A percentile compares a stretch with the other conserved stretches of the same genome.
Evolutionary conservation across 2,329 filamentous ascomycete species (phyloP).

Genomic region (Aspergillus pseudoterreus): DNA sequence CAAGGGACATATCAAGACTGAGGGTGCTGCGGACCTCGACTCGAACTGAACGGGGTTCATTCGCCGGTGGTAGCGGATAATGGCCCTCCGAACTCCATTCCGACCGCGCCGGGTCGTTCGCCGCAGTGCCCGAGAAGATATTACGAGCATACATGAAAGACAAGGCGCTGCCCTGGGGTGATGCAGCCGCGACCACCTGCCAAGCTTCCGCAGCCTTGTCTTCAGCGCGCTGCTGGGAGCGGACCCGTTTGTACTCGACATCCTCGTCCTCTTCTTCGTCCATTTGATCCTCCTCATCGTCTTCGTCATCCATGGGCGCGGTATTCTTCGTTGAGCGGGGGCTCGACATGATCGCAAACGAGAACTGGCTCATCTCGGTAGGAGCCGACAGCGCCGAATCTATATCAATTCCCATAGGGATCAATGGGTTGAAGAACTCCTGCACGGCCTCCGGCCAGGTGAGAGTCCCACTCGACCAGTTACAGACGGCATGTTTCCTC

Average conservation of each 20-base stretch:
- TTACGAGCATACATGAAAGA: constrained; percentile 34
- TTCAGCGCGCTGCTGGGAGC: constrained; percentile 16
- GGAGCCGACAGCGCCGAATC: constrained; percentile 16
- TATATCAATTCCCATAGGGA: constrained; percentile 20
- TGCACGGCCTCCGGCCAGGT: constrained; percentile 29
- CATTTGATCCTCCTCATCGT: constrained; percentile 22
- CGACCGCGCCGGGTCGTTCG: constrained; percentile 30
- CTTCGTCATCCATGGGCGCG: not conserved
- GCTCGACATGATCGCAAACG: constrained; percentile 30
- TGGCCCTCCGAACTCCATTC: constrained; percentile 42
- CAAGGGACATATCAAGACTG: constrained; percentile 24
- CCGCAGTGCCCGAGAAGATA: constrained; percentile 33
- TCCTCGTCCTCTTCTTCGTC: constrained; percentile 20
- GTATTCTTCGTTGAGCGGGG: constrained; percentile 16
- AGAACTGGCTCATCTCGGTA: constrained; percentile 27
- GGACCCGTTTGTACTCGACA: constrained; percentile 11
- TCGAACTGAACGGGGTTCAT: constrained; percentile 30
- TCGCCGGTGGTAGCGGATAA: constrained; percentile 26
- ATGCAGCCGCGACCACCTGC: constrained; percentile 27
- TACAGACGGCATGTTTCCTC: constrained; percentile 28
- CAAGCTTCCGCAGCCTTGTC: constrained; percentile 30
- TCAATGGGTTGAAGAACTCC: constrained; percentile 20
- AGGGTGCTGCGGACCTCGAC: constrained; percentile 30
- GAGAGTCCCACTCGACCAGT: constrained; percentile 37
- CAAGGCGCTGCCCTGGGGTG: constrained; percentile 26